These are phyloP conservation scores for Malus sylvestris DNA, from an alignment of 306 rosid species.

Conservation along the genomic window DNA sequence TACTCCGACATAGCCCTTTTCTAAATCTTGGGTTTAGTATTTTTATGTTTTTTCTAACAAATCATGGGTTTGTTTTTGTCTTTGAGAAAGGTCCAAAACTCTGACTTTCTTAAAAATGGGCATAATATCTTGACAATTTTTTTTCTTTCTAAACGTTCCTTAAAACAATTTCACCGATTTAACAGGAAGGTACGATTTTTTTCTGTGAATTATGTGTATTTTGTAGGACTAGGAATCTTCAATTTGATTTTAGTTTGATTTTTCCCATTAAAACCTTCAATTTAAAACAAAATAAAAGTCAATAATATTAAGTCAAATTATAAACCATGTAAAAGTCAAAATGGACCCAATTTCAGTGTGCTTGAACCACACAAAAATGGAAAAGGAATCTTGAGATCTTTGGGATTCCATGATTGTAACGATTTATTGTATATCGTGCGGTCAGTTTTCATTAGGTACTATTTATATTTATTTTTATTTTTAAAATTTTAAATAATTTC, in stretches of 20 bases:
- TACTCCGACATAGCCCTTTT: not conserved
- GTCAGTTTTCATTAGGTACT: no score
- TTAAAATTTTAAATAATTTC: no score
- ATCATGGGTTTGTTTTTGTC: not conserved
- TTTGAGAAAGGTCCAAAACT: not conserved
- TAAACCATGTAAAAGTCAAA: not conserved
- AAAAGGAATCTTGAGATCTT: no score
- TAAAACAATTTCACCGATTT: not conserved
- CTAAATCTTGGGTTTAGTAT: not conserved
- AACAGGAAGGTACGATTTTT: not conserved
- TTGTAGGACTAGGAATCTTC: not conserved
- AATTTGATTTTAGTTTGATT: not conserved
- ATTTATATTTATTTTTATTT: no score
- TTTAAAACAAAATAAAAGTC: not conserved
- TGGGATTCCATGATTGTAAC: no score
- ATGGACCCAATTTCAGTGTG: not conserved
- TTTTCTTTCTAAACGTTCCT: no score
- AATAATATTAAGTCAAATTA: not conserved
- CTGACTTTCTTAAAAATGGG: no score
- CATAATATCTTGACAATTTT: no score
- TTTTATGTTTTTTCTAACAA: not conserved
- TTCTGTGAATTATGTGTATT: not conserved
- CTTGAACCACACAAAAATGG: no score
- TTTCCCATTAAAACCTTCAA: not conserved
- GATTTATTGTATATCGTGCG: no score